Evolutionary conservation across 1,284 basidiomycete species (phyloP).

Genomic region (Pulchroboletus neoregius): DNA sequence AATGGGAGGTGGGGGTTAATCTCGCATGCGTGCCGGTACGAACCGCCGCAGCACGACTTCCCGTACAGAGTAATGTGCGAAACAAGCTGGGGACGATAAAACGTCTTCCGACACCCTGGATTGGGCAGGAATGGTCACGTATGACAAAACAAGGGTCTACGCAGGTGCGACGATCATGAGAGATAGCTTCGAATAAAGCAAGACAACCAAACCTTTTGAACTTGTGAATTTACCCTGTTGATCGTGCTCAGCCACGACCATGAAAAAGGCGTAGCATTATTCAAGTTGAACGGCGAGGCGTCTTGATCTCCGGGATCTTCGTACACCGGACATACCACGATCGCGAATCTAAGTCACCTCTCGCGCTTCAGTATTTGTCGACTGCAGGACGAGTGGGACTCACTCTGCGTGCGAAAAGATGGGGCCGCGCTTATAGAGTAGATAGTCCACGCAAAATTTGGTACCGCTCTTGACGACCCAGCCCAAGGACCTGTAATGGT

Average conservation of each 20-base stretch:
- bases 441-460: slow-evolving; percentile 96
- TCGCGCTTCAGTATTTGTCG: slow-evolving; percentile 1
- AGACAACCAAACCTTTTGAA: slow-evolving; percentile 79
- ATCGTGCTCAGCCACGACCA: slow-evolving; percentile 98
- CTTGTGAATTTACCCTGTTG: slow-evolving; percentile 95
- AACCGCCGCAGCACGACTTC: slow-evolving; percentile 88
- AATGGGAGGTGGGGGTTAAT: slow-evolving; percentile 39
- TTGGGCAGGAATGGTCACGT: slow-evolving; percentile 83
- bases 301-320: slow-evolving; percentile 73
- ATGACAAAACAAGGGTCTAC: slow-evolving; percentile 85
- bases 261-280: slow-evolving; percentile 66
- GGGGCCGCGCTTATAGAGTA: slow-evolving; percentile 93
- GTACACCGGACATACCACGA: slow-evolving; percentile 87
- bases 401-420: slow-evolving; percentile 96
- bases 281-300: slow-evolving; percentile 56
- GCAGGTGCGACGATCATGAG: not conserved
- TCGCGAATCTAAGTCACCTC: slow-evolving; percentile 67
- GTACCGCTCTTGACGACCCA: slow-evolving; percentile 96
- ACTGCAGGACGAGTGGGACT: slow-evolving; percentile 27
- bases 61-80: slow-evolving; percentile 71
- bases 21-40: slow-evolving; percentile 89
- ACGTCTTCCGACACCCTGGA: slow-evolving; percentile 49
- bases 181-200: not conserved
- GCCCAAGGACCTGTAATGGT: slow-evolving; percentile 95
- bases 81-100: slow-evolving; percentile 66